Percentiles rank a stretch among this genome's conserved stretches.
Conservation (phyloP, 129 eudicot species). For the Lactuca saligna region DNA sequence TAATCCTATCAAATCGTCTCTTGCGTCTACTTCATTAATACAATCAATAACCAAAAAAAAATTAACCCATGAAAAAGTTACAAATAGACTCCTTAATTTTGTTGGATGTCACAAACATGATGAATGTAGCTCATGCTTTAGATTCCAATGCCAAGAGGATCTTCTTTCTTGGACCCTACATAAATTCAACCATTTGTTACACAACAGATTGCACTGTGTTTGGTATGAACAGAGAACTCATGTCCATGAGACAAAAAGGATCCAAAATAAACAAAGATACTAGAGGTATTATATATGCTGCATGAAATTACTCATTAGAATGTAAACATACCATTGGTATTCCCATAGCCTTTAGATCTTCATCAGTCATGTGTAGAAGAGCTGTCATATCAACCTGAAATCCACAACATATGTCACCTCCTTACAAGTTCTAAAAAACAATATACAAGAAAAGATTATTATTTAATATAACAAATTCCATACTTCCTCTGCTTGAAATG, state of each 20-base stretch:
- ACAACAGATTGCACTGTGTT: too few relatives aligned
- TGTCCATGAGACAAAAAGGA: too few relatives aligned
- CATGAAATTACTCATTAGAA: too few relatives aligned
- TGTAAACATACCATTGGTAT: conserved; percentile 74
- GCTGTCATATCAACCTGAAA: conserved; percentile 95
- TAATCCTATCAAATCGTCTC: conserved; percentile 23
- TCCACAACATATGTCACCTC: conserved; percentile 10
- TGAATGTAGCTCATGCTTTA: conserved; percentile 43
- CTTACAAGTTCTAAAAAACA: neutral
- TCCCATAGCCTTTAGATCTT: conserved; percentile 87
- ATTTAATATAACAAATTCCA: conserved; percentile 12
- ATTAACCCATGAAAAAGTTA: conserved; percentile 13
- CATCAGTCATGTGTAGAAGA: conserved; percentile 87
- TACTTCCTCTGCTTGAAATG: conserved; percentile 97
- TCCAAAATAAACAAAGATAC: too few relatives aligned
- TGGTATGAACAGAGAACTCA: too few relatives aligned
- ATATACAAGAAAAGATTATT: neutral
- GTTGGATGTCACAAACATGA: neutral
- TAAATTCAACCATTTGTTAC: neutral
- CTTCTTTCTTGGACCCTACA: conserved; percentile 96
- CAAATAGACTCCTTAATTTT: conserved; percentile 15
- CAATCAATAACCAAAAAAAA: conserved; percentile 27
- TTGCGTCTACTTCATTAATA: conserved; percentile 20
- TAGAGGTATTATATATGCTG: too few relatives aligned
- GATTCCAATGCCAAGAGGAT: conserved; percentile 75